Evolutionary conservation across 2,329 filamentous ascomycete species (phyloP), one percentile per base, ranked within the genome.

Genomic region (Fusarium udum): DNA sequence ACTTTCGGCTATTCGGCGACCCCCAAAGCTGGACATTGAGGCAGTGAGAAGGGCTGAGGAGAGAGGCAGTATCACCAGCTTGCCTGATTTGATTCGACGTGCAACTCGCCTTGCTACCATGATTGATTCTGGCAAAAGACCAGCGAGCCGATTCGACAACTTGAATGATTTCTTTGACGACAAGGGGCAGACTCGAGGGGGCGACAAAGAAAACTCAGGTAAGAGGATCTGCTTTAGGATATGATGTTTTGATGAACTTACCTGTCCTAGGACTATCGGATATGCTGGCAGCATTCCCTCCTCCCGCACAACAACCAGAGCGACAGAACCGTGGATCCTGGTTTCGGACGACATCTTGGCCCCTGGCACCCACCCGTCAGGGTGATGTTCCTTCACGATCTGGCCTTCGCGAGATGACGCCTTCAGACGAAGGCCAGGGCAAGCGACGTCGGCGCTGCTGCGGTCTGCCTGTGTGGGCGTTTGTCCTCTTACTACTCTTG

Each of bases 1-100:
- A 24, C 74, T 90, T 31, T 90, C 89, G 16, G 88, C 87, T 18
- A 85, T 91, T 63, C 84, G 87, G 73, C 84, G 88, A 55, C 95
- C 95, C 37, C 93, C 94, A 7, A 90, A 89, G 40, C 84, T 98
- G 8, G 91, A 98, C 78, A 92, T 98, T 31, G 92, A 95, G 78
- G 93, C 93, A 8, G 93, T 97, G 7, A 89, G 91, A 73, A 91
- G 92, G 58, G 93, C 93, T 22, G 94, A 98, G 81, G 90, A 92
- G 3, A 90, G 96, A 78, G 95, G 94, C 8, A 98, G 95, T 80
- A 86, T 97, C 72, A 98, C 96, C 4, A 98, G 95, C 82, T 85
- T 99, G 67, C 93, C 95, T 1, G 96, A 98, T 80, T 85, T 99
- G 68, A 98, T 99, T 75, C 89, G 91, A 78, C 90, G 96, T 75